Percentiles rank a stretch among this genome's conserved stretches.
These are phyloP conservation scores for Lasiosphaeris hirsuta DNA, from an alignment of 495 filamentous ascomycete genomes.

Conservation along the genomic window DNA sequence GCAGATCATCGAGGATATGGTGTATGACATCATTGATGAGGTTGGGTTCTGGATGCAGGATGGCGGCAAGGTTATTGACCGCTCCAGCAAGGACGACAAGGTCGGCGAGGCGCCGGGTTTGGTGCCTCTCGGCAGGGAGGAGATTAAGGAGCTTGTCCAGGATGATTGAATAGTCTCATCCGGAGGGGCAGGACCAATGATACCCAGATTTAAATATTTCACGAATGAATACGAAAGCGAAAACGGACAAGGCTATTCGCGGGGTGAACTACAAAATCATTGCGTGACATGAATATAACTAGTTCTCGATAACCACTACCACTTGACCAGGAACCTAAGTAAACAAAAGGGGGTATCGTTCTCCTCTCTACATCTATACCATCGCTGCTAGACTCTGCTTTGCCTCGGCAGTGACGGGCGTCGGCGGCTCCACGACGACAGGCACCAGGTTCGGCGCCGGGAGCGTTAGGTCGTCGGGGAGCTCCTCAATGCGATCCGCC, in stretches of 20 bases:
- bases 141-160: slow-evolving; percentile 63
- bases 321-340: neutral
- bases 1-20: slow-evolving; percentile 91
- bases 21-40: slow-evolving; percentile 90
- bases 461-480: slow-evolving; percentile 30
- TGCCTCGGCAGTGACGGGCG: neutral
- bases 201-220: too few relatives aligned
- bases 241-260: too few relatives aligned
- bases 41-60: slow-evolving; percentile 75
- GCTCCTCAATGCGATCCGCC: slow-evolving; percentile 28
- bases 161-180: slow-evolving; percentile 45
- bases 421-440: slow-evolving; percentile 12
- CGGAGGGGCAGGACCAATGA: neutral
- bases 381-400: neutral
- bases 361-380: neutral
- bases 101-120: slow-evolving; percentile 37
- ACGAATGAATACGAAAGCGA: too few relatives aligned
- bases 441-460: slow-evolving; percentile 16
- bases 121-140: slow-evolving; percentile 42
- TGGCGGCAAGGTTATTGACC: slow-evolving; percentile 47
- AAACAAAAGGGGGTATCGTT: slow-evolving; percentile 18
- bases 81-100: slow-evolving; percentile 37
- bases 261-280: neutral
- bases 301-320: neutral
- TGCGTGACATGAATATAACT: too few relatives aligned